phyloP scores from a whole-genome alignment of 2,329 filamentous ascomycete species.

The Colletotrichum cereale region DNA sequence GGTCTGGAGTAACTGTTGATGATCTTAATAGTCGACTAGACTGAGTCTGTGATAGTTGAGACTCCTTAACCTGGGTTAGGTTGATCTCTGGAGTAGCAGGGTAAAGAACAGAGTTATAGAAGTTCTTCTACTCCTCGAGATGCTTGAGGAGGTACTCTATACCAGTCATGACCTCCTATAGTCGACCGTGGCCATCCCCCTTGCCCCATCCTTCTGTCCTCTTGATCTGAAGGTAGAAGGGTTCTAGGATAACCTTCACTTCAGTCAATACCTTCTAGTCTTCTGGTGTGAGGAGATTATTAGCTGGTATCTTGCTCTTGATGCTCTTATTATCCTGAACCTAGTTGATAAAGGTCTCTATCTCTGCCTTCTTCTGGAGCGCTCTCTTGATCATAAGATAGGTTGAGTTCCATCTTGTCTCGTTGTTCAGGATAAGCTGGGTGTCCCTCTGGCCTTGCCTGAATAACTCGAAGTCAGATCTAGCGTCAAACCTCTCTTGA shows the following conservation, averaged over 20 bases:
- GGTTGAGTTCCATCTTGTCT: neutral
- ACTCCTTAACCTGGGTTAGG: neutral
- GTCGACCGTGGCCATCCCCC: neutral
- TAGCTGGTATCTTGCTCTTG: neutral
- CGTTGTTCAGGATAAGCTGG: neutral
- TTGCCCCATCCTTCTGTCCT: neutral
- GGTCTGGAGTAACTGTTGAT: neutral
- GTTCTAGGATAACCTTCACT: neutral
- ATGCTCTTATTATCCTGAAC: neutral
- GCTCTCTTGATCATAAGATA: neutral
- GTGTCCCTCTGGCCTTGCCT: neutral
- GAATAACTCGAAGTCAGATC: neutral
- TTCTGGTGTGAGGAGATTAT: neutral
- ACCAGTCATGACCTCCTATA: slow-evolving; percentile 10
- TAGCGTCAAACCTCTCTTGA: neutral
- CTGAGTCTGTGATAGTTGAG: neutral
- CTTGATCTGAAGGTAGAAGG: neutral
- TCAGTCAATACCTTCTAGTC: neutral
- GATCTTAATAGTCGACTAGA: neutral
- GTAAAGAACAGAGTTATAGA: slow-evolving; percentile 1
- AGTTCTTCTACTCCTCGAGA: slow-evolving; percentile 3
- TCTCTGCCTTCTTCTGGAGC: neutral
- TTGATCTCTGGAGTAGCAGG: neutral
- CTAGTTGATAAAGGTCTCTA: neutral
- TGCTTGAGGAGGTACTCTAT: slow-evolving; percentile 8